phyloP scores from a whole-genome alignment of 495 filamentous ascomycete genomes.

The Cairneyella variabilis region DNA sequence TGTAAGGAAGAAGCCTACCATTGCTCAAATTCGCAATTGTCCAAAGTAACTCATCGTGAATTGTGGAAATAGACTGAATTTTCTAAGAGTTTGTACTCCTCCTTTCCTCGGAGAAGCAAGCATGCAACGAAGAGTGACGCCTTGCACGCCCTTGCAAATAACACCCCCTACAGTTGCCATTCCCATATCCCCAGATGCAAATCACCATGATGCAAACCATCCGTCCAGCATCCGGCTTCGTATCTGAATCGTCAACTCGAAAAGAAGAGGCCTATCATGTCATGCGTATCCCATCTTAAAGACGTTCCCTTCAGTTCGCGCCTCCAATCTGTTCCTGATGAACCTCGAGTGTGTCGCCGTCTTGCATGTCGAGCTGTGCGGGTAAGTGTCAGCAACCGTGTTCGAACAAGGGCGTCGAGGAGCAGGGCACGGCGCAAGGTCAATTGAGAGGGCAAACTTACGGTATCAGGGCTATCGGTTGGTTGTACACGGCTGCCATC shows the following conservation, averaged over 20 bases:
- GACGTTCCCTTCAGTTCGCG: slow-evolving; percentile 2
- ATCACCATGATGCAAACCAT: too few species aligned
- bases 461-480: slow-evolving; percentile 85
- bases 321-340: slow-evolving; percentile 98
- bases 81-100: not conserved
- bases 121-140: slow-evolving; percentile 19
- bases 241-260: not conserved
- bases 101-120: slow-evolving; percentile 5
- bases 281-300: slow-evolving; percentile 1
- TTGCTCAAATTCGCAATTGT: too few species aligned
- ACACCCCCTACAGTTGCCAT: slow-evolving; percentile 14
- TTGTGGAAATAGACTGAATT: slow-evolving; percentile 10
- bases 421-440: not conserved
- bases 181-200: slow-evolving; percentile 19
- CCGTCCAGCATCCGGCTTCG: not conserved
- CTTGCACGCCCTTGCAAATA: slow-evolving; percentile 21
- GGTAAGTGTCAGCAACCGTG: slow-evolving; percentile 5
- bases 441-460: slow-evolving; percentile 45
- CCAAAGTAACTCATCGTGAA: too few species aligned
- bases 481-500: slow-evolving; percentile 89
- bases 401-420: not conserved
- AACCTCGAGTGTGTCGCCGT: slow-evolving; percentile 95
- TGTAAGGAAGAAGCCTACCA: too few species aligned
- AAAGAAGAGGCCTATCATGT: not conserved
- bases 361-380: slow-evolving; percentile 86